Base-by-base conservation (phyloP, 2,329 filamentous ascomycete genomes). In the Sporothrix inflata region DNA sequence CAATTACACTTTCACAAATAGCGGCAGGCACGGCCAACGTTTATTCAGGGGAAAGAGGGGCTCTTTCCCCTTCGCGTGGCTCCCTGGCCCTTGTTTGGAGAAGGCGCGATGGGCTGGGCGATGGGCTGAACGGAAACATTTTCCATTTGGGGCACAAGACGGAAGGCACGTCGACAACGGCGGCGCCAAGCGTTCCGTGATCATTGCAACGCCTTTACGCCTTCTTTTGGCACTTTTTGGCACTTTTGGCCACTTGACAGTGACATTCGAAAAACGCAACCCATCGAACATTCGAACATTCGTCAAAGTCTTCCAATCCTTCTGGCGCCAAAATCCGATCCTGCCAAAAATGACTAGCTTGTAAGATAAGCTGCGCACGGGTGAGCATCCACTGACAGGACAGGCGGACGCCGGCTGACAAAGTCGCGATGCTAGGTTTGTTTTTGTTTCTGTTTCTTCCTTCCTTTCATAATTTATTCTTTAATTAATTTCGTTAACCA, bases 21-120 rank as follows among this genome's bases (percentile, higher is more conserved):
- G 65, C n/a, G 65, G 65, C 65, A 38, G 65, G 42, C 45, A 38
- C 65, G 11, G 45, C 53, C 38, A 45, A 14, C 40, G 34, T 49
- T 16, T 16, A 47, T 53, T 67, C 42, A 68, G 45, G 65, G 65
- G n/a, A 38, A 38, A 40, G 30, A 38, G 65, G 45, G 30, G 45
- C 42, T 49, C 45, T 68, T 65, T 45, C 60, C 60, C 3, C 42
- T n/a, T n/a, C 19, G 68, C 55, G 69, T 70, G 69, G 55, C 69
- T 51, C 24, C 53, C 69, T 60, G 51, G n/a, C 40, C 67, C 49
- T 12, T 7, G 40, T 21, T 40, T 57, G 40, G 49, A 53, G 51
- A 40, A 70, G 53, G 69, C 40, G 40, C 40, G 51, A 61, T 40
- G 51, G n/a, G n/a, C 12, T 47, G 49, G n/a, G 49, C 47, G 9